Percentiles rank a stretch among this genome's conserved stretches.
phyloP scores from a whole-genome alignment of 176 grass and related monocot genomes.

The Cenchrus americanus region DNA sequence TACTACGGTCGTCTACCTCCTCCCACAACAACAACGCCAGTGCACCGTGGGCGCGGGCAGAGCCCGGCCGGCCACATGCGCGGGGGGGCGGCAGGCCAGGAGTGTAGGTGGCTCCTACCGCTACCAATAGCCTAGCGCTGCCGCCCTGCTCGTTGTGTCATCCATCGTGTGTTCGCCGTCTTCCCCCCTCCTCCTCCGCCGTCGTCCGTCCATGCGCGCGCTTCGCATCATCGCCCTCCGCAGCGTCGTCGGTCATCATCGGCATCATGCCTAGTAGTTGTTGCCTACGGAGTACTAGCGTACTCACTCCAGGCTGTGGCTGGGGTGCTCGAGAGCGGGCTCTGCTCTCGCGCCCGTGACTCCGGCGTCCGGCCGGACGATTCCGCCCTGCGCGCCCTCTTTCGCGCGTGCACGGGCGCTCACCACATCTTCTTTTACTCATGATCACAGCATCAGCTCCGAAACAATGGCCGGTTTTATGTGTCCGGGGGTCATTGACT shows the following conservation, averaged over 20 bases:
- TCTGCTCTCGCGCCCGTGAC: slow-evolving; percentile 16
- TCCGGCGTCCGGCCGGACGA: background rate
- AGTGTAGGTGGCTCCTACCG: background rate
- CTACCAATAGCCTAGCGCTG: background rate
- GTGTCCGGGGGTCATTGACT: background rate
- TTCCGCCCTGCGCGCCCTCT: background rate
- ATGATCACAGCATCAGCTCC: no score
- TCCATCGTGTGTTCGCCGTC: background rate
- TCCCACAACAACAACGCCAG: background rate
- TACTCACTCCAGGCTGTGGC: background rate
- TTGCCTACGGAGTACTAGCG: no score
- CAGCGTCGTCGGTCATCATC: slow-evolving; percentile 4
- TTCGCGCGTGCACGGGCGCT: background rate
- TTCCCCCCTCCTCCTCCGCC: background rate
- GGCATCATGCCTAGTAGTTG: slow-evolving; percentile 15
- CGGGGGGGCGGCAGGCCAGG: background rate
- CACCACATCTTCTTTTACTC: background rate
- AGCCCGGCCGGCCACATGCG: slow-evolving; percentile 48
- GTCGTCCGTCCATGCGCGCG: slow-evolving; percentile 39
- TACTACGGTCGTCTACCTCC: no score
- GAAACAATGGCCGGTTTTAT: no score
- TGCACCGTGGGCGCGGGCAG: slow-evolving; percentile 28
- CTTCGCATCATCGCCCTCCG: slow-evolving; percentile 30
- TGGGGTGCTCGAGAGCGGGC: background rate
- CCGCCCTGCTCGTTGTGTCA: background rate